A percentile compares a stretch with the other conserved stretches of the same genome.
These are phyloP conservation scores for Dactylella cylindrospora DNA, from an alignment of 2,329 filamentous ascomycete genomes.

Conservation along the genomic window DNA sequence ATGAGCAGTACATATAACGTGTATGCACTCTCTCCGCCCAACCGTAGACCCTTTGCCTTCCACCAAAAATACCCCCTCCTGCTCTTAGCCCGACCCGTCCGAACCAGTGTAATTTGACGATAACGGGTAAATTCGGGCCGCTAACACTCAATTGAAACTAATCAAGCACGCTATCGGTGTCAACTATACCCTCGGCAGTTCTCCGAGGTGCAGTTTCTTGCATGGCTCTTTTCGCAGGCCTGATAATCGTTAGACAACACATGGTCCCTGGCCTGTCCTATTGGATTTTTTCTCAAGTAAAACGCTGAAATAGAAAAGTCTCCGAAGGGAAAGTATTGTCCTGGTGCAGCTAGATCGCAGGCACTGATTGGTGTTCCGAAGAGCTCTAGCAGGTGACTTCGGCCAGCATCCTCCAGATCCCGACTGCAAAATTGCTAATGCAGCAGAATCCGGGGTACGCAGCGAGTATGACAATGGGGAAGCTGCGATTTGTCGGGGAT, in stretches of 20 bases:
- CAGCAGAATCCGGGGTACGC: too few species aligned
- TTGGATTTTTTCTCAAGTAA: conserved; percentile 24
- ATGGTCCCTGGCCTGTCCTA: conserved; percentile 21
- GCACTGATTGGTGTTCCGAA: not conserved
- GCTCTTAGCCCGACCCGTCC: too few species aligned
- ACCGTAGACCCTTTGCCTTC: conserved; percentile 22
- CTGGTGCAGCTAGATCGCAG: not conserved
- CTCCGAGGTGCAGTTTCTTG: conserved; percentile 18
- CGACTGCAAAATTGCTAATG: too few species aligned
- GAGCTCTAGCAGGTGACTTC: not conserved
- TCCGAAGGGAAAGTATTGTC: conserved; percentile 27
- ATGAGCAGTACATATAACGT: not conserved
- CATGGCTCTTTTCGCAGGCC: conserved; percentile 4
- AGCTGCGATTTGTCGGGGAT: too few species aligned
- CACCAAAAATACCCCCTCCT: too few species aligned
- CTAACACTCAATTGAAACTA: too few species aligned
- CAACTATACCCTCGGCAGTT: conserved; percentile 16
- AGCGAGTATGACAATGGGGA: too few species aligned
- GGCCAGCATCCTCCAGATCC: too few species aligned
- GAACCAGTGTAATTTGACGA: conserved; percentile 23
- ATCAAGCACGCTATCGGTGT: not conserved
- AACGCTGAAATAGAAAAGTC: conserved; percentile 39
- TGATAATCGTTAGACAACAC: conserved; percentile 11
- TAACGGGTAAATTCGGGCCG: conserved; percentile 43
- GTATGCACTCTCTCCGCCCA: conserved; percentile 26